Conservation (phyloP, 192 early-diverging fungal genomes). For the Linnemannia exigua region DNA sequence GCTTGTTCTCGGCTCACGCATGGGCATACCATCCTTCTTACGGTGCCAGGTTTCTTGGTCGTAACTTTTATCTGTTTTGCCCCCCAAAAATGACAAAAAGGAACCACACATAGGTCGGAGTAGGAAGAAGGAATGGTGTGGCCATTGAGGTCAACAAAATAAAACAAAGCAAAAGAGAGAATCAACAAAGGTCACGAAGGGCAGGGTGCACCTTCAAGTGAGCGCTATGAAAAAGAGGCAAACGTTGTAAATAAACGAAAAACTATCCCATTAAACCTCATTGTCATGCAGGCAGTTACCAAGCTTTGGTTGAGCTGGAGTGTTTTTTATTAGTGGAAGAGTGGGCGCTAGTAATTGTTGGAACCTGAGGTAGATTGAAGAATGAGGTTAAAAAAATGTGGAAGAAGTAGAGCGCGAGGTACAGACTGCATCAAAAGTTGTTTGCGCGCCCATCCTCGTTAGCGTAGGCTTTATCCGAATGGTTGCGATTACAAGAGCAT, state of each 20-base stretch:
- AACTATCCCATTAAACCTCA: no score
- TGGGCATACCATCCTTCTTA: background rate
- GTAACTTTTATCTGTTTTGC: background rate
- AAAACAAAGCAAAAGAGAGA: background rate
- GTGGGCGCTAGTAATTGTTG: background rate
- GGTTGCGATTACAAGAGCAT: background rate
- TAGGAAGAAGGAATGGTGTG: background rate
- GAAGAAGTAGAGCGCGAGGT: background rate
- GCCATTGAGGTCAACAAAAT: background rate
- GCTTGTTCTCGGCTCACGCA: background rate
- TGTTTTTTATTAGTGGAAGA: background rate
- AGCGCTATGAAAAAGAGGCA: background rate
- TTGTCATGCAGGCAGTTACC: background rate
- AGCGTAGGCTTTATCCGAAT: background rate
- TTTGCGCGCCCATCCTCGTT: background rate
- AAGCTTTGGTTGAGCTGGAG: background rate
- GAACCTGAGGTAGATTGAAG: no score
- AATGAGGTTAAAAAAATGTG: background rate
- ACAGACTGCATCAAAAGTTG: background rate
- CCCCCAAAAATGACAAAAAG: background rate
- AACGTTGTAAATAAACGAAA: background rate
- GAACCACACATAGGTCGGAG: background rate
- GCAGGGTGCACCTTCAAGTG: background rate
- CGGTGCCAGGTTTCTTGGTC: background rate
- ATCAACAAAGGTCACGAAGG: background rate